Evolutionary conservation across 208 protist species (phyloP), one percentile per base, ranked within the genome.

Genomic region (Acanthamoeba castellanii): DNA sequence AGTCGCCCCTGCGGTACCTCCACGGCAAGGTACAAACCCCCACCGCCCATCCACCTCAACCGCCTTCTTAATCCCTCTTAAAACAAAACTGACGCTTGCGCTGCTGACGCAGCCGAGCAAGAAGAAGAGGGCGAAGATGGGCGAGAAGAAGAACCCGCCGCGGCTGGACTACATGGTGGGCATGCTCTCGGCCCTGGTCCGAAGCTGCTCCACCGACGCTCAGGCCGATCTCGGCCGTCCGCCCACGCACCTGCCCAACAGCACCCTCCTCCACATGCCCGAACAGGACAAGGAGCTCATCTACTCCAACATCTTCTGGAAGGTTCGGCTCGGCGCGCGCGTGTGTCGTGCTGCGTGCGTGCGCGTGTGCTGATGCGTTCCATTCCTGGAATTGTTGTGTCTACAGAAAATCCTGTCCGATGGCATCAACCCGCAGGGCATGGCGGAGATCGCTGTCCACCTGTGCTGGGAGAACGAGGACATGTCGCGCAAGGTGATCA

Each of bases 121-220:
- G 50, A 81, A 78, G 72, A 95, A 93, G 70, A 96, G 87, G 34
- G 81, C 57, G 6, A 96, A 96, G 57, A 97, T 97, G 96, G 96
- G 96, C 64, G 95, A 97, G 50, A 96, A 96, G 88, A 95, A 91
- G 27, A 93, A 45, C 27, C 50, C 47, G 14, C 95, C 95, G 66
- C 82, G 88, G n/a, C 66, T 89, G 55, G n/a, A 47, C 22, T 76
- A 70, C n/a, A 76, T 93, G 27, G 61, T 96, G 1, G 82, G 93
- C 20, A 59, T 88, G 18, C 27, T 96, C 30, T 61, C 57, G 30
- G 90, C 74, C 16, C 34, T 96, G 20, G 59, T 93, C 30, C 61
- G 32, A 30, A 74, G 55, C 34, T 93, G 82, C 45, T 61, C 91
- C 22, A 96, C 95, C 14, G 92, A 88, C n/a, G 92, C 55, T 6